Base-by-base conservation (phyloP, 31 red algal species). In the Asparagopsis taxiformis region DNA sequence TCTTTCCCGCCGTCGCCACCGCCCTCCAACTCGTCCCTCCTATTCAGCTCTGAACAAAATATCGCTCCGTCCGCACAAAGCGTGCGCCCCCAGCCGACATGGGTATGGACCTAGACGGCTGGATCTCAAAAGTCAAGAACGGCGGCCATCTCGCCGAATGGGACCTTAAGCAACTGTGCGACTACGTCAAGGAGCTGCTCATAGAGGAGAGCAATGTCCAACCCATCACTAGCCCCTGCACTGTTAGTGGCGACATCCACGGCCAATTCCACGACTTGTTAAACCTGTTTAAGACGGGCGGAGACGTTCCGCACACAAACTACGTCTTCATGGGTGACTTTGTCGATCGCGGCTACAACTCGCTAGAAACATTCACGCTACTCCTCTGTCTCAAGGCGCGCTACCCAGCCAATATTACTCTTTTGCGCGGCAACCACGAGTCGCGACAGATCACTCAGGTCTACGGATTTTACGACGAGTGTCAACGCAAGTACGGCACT, bases 151-250 rank as follows among this genome's bases (percentile, higher is more conserved):
- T 98, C 21, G 79, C 76, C 64, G 96, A 99, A 76, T 88, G 90
- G 81, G 91, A 99, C 38, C 65, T 99, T 9, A 99, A 99, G 61
- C 75, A 88, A 68, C 87, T 99, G 20, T 99, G 96, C 62, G 91
- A 95, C 65, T 88, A 87, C 54, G 96, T 89, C 37, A 90, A 89
- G 72, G 96, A 99, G 71, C 70, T 99, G 20, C 75, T 99, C 25
- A 88, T 99, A 38, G 96, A 95, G 50, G 96, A 99, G 72, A 92
- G 91, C 59, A 99, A 99, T 50, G 96, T 99, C 11, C 96, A 99
- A 70, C 96, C 87, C 25, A 90, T 99, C 17, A 80, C 70, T 37
- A 85, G 70, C 37, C 96, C 96, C 15, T 89, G 90, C 54, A 99
- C 96, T 21, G 96, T 99, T n/a, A 74, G 71, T 72, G 86, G 87